These are phyloP conservation scores for Pythium rhizo-oryzae DNA, from an alignment of 352 stramenopile species.

Conservation along the genomic window DNA sequence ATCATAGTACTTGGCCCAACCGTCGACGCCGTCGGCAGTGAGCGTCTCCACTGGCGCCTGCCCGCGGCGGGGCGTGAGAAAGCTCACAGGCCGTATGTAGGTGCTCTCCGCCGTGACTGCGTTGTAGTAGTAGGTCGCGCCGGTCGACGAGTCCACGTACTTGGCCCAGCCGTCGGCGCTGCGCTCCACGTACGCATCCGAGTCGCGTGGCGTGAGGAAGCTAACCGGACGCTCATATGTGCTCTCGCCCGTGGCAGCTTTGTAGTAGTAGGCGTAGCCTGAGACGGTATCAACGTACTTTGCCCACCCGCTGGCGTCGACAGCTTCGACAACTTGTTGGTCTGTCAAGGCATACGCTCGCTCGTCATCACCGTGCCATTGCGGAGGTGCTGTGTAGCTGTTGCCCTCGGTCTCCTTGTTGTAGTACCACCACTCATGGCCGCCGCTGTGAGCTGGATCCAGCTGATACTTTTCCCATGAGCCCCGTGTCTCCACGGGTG, in stretches of 20 bases:
- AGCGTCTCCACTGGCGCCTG: constrained; percentile 18
- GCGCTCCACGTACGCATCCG: constrained; percentile 40
- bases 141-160: constrained; percentile 50
- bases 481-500: constrained; percentile 43
- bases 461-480: constrained; percentile 73
- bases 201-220: constrained; percentile 28
- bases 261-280: constrained; percentile 66
- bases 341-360: constrained; percentile 6
- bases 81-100: constrained; percentile 49
- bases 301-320: constrained; percentile 32
- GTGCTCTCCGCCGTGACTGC: constrained; percentile 65
- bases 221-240: constrained; percentile 26
- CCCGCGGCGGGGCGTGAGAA: constrained; percentile 32
- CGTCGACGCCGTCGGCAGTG: constrained; percentile 25
- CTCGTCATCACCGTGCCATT: constrained; percentile 29
- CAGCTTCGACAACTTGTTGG: constrained; percentile 11
- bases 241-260: constrained; percentile 35
- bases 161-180: constrained; percentile 34
- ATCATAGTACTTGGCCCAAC: constrained; percentile 67
- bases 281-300: constrained; percentile 30
- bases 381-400: constrained; percentile 45
- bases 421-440: constrained; percentile 64
- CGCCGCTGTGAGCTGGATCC: constrained; percentile 13
- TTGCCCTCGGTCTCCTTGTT: constrained; percentile 64
- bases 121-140: constrained; percentile 84